phyloP scores from a whole-genome alignment of 2,329 filamentous ascomycete genomes.

The Rhinocladiella mackenziei region DNA sequence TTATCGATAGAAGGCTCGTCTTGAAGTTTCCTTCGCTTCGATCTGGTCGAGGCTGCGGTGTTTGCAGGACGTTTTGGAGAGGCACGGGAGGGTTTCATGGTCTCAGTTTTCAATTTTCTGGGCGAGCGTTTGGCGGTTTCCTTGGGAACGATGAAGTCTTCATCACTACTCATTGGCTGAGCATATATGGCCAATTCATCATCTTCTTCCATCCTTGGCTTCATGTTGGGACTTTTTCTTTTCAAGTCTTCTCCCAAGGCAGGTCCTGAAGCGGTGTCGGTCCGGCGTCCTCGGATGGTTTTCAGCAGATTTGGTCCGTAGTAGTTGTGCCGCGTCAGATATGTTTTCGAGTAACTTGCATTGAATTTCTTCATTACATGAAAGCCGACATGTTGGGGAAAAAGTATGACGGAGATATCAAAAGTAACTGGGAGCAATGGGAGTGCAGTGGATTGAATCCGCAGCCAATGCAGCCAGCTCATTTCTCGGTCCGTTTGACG shows the following conservation, averaged over 20 bases:
- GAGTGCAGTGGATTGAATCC: background rate
- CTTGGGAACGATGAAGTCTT: conserved; percentile 36
- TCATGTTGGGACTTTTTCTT: conserved; percentile 1
- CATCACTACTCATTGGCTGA: conserved; percentile 20
- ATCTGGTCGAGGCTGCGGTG: conserved; percentile 14
- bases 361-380: conserved; percentile 14
- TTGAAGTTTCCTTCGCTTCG: conserved; percentile 18
- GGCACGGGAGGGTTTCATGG: conserved; percentile 2
- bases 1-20: conserved; percentile 7
- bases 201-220: conserved; percentile 5
- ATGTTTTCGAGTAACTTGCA: conserved; percentile 22
- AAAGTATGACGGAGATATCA: background rate
- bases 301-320: conserved; percentile 14
- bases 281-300: conserved; percentile 10
- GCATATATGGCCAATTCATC: conserved; percentile 18
- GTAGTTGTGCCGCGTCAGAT: conserved; percentile 15
- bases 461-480: background rate
- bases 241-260: background rate
- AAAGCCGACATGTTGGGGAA: background rate
- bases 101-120: background rate
- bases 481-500: background rate
- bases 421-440: too few species aligned
- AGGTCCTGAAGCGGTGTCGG: background rate
- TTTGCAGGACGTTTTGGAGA: conserved; percentile 12
- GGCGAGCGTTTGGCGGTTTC: conserved; percentile 28